Evolutionary conservation across 202 grass and related monocot species (phyloP).

Genomic region (Hordeum pubiflorum): DNA sequence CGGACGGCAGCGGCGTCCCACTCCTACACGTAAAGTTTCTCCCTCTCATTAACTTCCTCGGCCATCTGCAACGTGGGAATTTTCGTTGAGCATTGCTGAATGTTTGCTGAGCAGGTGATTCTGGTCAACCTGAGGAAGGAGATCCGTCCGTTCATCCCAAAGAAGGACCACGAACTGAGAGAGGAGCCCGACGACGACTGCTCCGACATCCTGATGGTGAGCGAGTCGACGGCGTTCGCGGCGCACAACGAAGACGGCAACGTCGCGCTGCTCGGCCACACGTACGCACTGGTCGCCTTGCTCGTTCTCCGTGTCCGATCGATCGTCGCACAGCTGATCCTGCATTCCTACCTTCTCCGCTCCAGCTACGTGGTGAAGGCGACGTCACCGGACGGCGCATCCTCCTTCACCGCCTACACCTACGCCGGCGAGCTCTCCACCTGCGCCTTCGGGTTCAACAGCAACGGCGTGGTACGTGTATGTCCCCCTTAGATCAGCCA

Average conservation of each 20-base stretch:
- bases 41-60: too few relatives aligned
- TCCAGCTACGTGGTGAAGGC: slow-evolving; percentile 58
- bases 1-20: slow-evolving; percentile 60
- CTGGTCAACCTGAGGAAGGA: slow-evolving; percentile 80
- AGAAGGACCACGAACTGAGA: not conserved
- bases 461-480: slow-evolving; percentile 48
- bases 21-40: slow-evolving; percentile 41
- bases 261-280: slow-evolving; percentile 54
- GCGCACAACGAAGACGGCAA: slow-evolving; percentile 79
- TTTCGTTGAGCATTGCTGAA: not conserved
- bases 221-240: slow-evolving; percentile 49
- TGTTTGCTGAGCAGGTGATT: slow-evolving; percentile 37
- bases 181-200: slow-evolving; percentile 49
- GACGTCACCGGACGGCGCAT: slow-evolving; percentile 40
- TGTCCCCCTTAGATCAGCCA: not conserved
- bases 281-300: slow-evolving; percentile 26
- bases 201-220: slow-evolving; percentile 68
- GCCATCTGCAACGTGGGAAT: too few relatives aligned
- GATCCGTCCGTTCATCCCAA: slow-evolving; percentile 49
- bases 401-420: slow-evolving; percentile 70
- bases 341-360: not conserved
- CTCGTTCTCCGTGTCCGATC: not conserved
- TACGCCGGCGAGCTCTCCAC: slow-evolving; percentile 78
- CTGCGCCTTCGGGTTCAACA: slow-evolving; percentile 93
- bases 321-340: not conserved